Conservation (phyloP, 1,139 yeast genomes). For the Magnusiomyces suaveolens region DNA sequence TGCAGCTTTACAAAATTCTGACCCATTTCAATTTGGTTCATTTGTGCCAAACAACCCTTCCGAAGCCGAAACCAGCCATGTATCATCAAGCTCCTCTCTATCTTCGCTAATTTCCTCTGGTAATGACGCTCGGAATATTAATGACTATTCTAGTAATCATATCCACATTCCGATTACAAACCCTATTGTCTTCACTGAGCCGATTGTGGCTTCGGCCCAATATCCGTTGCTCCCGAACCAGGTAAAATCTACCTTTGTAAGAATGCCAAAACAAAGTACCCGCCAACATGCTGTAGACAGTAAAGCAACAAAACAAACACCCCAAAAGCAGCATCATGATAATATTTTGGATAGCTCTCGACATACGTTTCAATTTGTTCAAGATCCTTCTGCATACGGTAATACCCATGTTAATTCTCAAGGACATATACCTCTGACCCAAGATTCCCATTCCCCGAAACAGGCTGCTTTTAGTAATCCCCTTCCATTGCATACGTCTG, state of each 20-base stretch:
- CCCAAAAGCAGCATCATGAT: no score
- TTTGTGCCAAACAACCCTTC: neutral
- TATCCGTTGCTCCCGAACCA: neutral
- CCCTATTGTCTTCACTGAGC: constrained; percentile 11
- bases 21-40: neutral
- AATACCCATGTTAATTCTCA: no score
- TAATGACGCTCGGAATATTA: neutral
- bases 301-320: no score
- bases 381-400: neutral
- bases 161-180: constrained; percentile 5
- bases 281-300: no score
- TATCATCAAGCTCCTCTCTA: no score
- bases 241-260: neutral
- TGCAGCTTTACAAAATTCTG: neutral
- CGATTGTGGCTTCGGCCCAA: constrained; percentile 3
- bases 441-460: neutral
- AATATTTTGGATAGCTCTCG: no score
- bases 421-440: no score
- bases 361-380: neutral
- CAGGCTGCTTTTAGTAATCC: neutral
- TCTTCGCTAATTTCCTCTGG: no score
- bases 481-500: neutral
- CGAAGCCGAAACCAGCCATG: no score
- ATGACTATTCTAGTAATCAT: neutral
- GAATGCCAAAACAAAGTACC: neutral